Evolutionary conservation across 192 early-diverging fungal genomes (phyloP), one percentile per base, ranked within the genome.

Genomic region (Backusella tuberculispora): DNA sequence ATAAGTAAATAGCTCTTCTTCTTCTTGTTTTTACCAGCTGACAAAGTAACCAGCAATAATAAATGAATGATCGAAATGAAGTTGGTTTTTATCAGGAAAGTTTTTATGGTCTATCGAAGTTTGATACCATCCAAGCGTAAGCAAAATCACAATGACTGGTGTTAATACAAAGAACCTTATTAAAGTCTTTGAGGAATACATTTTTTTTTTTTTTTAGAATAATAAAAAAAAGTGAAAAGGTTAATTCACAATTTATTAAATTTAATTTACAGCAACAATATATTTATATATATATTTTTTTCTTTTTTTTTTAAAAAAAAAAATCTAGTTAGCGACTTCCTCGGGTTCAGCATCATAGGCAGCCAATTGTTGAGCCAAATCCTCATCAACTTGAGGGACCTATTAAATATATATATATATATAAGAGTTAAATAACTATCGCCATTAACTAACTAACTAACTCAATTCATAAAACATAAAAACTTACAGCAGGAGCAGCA

Each of bases 21-120:
- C 29, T 34, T 34, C 7, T 46, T 26, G 10, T 69, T 69, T 6
- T 53, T 79, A 82, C 81, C 81, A 83, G 29, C 79, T 79, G 41
- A 71, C 70, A 67, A 83, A 83, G 40, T 83, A 83, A 50, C 81
- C 81, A 14, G 81, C 81, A 76, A 79, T 67, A 40, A 83, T 47
- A 24, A 17, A 69, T 5, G 68, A 69, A 5, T 24, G 66, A 48
- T 42, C 74, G 14, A 14, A 29, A 13, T 67, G 37, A 13, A 21
- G 8, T 19, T 67, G 19, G 13, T 40, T 43, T 21, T 67, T 41
- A 13, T 67, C 41, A 43, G 41, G 41, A 43, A 21, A 43, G 7
- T 38, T 38, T 21, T 42, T 42, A 13, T 67, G 40, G 17, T 67
- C 41, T n/a, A 47, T 69, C 7, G 68, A 24, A 29, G 21, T 42